These are phyloP conservation scores for Neurospora crassa DNA, from an alignment of 2,329 filamentous ascomycete genomes.

Conservation along the genomic window DNA sequence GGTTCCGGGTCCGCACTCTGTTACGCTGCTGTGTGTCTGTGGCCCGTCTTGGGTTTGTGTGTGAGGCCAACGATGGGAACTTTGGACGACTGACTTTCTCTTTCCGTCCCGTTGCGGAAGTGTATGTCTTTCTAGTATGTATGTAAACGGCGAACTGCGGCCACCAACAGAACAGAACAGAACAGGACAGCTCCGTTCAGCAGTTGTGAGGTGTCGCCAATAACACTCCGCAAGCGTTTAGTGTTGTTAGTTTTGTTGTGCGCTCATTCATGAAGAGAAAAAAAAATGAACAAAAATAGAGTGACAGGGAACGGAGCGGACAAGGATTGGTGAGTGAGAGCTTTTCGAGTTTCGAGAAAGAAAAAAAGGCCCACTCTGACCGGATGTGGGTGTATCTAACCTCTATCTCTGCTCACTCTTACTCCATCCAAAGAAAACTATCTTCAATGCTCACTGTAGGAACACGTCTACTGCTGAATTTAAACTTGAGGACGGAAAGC, in stretches of 20 bases:
- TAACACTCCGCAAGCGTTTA: not conserved
- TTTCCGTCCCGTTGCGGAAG: not conserved
- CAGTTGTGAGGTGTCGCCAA: not conserved
- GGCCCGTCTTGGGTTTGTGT: not conserved
- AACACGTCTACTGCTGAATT: not conserved
- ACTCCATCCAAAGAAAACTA: not conserved
- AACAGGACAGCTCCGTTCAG: not conserved
- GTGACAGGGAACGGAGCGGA: not conserved
- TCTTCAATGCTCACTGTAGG: not conserved
- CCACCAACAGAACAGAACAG: not conserved
- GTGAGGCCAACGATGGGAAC: not conserved
- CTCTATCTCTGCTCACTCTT: not conserved
- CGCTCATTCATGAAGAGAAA: not conserved
- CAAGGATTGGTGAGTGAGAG: not conserved
- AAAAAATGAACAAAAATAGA: not conserved
- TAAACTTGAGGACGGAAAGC: not conserved
- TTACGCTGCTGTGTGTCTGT: not conserved
- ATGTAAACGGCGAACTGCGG: not conserved
- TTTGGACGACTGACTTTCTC: not conserved
- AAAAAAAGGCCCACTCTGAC: not conserved
- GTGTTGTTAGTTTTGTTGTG: not conserved
- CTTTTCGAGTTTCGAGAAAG: not conserved
- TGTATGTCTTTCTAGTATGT: not conserved
- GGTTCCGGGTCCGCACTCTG: not conserved
- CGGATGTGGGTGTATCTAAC: not conserved